Evolutionary conservation across 257 asterid species (phyloP).

Genomic region (Penstemon davidsonii): DNA sequence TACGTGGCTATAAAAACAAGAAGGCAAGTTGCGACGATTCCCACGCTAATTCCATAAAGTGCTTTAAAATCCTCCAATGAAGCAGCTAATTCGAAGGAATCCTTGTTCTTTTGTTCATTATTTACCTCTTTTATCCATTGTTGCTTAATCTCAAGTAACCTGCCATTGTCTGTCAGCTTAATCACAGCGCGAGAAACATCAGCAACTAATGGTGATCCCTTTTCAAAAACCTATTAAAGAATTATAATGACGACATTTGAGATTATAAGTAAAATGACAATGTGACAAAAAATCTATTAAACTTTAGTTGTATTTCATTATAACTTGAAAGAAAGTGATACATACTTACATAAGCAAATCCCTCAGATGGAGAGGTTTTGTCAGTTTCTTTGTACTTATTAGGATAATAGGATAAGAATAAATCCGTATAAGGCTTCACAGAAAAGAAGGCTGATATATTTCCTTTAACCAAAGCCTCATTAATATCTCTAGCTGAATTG

Average conservation of each 20-base stretch:
- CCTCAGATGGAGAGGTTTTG: slow-evolving; percentile 30
- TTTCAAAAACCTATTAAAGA: slow-evolving; percentile 29
- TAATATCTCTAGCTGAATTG: slow-evolving; percentile 24
- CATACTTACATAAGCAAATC: slow-evolving; percentile 37
- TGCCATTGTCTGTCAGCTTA: slow-evolving; percentile 24
- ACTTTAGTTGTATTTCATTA: too few species aligned
- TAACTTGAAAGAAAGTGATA: too few species aligned
- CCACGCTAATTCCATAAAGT: slow-evolving; percentile 33
- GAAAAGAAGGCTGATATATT: slow-evolving; percentile 35
- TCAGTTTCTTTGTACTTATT: slow-evolving; percentile 32
- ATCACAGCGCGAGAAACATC: slow-evolving; percentile 37
- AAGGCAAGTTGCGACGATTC: slow-evolving; percentile 30
- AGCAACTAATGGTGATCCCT: slow-evolving; percentile 39
- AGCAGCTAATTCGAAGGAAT: too few species aligned
- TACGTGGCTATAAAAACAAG: slow-evolving; percentile 24
- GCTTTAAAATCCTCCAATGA: slow-evolving; percentile 21
- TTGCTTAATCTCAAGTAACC: slow-evolving; percentile 1
- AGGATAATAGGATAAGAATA: slow-evolving; percentile 31
- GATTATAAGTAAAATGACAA: too few species aligned
- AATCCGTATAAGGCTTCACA: slow-evolving; percentile 28
- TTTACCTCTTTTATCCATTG: slow-evolving; percentile 3
- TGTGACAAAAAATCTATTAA: too few species aligned
- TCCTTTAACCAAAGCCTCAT: slow-evolving; percentile 34
- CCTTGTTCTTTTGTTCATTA: background rate
- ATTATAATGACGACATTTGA: too few species aligned